Percentiles rank a stretch among this genome's conserved stretches.
phyloP scores from a whole-genome alignment of 345 rosid species.

The Gossypium bickii region DNA sequence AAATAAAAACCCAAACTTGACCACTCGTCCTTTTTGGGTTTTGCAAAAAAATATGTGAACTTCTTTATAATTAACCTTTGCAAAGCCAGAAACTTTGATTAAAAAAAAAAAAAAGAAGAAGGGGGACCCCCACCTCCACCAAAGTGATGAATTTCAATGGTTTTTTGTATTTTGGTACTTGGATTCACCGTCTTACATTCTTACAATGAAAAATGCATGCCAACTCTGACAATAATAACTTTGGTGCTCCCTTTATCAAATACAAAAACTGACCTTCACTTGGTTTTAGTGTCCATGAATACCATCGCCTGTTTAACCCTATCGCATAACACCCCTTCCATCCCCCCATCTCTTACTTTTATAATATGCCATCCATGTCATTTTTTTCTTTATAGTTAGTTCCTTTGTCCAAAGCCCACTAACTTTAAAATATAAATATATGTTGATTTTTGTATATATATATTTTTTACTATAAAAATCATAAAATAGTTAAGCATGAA shows the following conservation, averaged over 20 bases:
- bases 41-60: neutral
- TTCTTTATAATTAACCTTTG: neutral
- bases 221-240: conserved; percentile 33
- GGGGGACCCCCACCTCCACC: conserved; percentile 16
- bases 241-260: conserved; percentile 30
- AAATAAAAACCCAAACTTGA: neutral
- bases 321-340: too few species aligned
- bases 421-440: too few species aligned
- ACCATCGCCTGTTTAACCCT: too few species aligned
- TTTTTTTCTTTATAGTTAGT: too few species aligned
- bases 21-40: conserved; percentile 8
- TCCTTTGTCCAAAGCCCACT: too few species aligned
- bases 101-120: neutral
- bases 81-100: conserved; percentile 7
- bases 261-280: conserved; percentile 24
- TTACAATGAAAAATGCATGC: conserved; percentile 25
- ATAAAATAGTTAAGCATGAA: too few species aligned
- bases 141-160: neutral
- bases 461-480: too few species aligned
- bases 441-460: too few species aligned
- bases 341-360: neutral
- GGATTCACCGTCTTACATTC: conserved; percentile 9
- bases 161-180: neutral
- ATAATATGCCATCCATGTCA: too few species aligned
- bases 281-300: conserved; percentile 1